Base-by-base conservation (phyloP, 805 yeast genomes). In the Ogataea ganodermae region DNA sequence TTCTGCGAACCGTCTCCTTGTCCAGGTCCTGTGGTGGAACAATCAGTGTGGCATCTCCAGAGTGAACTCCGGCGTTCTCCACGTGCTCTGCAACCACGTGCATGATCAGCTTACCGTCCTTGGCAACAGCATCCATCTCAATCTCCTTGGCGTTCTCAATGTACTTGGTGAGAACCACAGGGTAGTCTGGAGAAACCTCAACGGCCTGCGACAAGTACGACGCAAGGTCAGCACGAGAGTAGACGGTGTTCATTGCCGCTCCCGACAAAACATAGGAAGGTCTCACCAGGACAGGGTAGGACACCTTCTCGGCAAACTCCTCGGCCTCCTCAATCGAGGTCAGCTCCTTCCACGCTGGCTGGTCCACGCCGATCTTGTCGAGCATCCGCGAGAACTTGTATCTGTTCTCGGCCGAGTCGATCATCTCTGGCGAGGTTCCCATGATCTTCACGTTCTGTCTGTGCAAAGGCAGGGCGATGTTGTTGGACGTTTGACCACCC, bases 401-500 rank as follows among this genome's bases (percentile, higher is more conserved):
- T 74, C 99, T 83, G 74, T 92, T 91, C 77, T 92, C 99, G 55
- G 99, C 99, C 52, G 95, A 83, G 66, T 92, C 99, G 68, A 92
- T 94, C 96, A 89, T 90, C 69, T 89, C 96, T 48, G 99, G 99
- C 28, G 96, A 86, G 39, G 99, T 92, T 69, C 99, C 99, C 60
- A 92, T 75, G 54, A 92, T 86, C 76, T 94, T 92, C 59, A 90
- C 97, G 67, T 89, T 88, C 72, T 92, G 95, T 72, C 97, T 84
- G 72, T 90, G 89, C 65, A 92, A 77, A 46, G 91, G 83, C 65
- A 92, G 77, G 20, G 98, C 98, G 74, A 92, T 92, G 71, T 92
- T 92, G 75, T 92, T 91, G 12, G 98, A 89, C 27, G 97, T 89
- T 75, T 92, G 99, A 67, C 99, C 99, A 79, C 99, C 99, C 96